phyloP scores from a whole-genome alignment of 139 green algal genomes.

The Gonium pectorale region DNA sequence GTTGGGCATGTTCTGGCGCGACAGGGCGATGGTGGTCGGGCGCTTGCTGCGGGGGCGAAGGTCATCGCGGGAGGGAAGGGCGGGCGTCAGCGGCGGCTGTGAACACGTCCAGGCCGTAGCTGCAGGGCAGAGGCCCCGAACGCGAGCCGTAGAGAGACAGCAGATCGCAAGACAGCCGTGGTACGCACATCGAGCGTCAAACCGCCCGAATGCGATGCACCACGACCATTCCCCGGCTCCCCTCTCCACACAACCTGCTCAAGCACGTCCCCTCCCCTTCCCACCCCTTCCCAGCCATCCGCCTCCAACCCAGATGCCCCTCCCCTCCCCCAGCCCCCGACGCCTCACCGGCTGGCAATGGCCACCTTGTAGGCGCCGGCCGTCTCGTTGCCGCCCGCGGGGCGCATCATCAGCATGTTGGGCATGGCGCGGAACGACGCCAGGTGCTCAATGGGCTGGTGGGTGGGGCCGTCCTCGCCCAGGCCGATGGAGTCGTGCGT shows the following conservation, averaged over 20 bases:
- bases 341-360: constrained; percentile 70
- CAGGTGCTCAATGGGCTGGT: constrained; percentile 99
- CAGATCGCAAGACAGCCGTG: no score
- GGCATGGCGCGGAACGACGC: constrained; percentile 98
- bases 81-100: no score
- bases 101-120: no score
- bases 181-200: no score
- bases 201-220: no score
- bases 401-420: constrained; percentile 96
- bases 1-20: constrained; percentile 97
- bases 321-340: no score
- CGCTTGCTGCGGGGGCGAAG: constrained; percentile 56
- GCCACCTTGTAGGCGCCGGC: constrained; percentile 94
- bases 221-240: no score
- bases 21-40: constrained; percentile 93
- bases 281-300: not conserved
- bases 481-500: constrained; percentile 99
- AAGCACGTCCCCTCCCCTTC: not conserved
- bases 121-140: no score
- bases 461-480: constrained; percentile 99
- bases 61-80: no score
- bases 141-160: no score
- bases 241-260: no score
- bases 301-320: not conserved
- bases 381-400: constrained; percentile 96